Percentiles rank a stretch among this genome's conserved stretches.
phyloP scores from a whole-genome alignment of 2,329 filamentous ascomycete genomes.

The Sporothrix schenckii region DNA sequence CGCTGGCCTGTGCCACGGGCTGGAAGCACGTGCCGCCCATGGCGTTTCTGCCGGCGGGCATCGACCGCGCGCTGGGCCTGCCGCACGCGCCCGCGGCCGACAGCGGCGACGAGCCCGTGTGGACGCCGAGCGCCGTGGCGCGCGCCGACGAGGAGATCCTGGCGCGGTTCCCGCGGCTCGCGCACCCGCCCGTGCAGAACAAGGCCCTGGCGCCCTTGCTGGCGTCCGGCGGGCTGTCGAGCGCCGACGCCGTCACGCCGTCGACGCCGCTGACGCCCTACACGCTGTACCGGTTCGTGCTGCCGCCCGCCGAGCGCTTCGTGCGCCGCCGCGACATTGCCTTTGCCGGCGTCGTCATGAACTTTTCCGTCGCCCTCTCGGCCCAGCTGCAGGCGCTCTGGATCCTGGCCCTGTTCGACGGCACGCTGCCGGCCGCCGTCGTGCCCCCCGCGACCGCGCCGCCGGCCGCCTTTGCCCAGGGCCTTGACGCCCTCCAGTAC shows the following conservation, averaged over 20 bases:
- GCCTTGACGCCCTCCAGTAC: constrained; percentile 50
- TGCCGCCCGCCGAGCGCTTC: constrained; percentile 47
- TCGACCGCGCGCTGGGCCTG: constrained; percentile 53
- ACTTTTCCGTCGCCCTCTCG: constrained; percentile 49
- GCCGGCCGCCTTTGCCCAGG: not conserved
- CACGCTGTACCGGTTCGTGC: constrained; percentile 53
- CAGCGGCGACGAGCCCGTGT: constrained; percentile 41
- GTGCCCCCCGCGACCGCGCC: constrained; percentile 39
- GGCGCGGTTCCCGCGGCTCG: constrained; percentile 55
- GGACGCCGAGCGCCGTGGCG: constrained; percentile 46
- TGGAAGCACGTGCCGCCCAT: constrained; percentile 60
- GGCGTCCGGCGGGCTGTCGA: constrained; percentile 45
- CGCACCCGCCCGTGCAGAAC: constrained; percentile 55
- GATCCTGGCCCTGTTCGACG: constrained; percentile 66
- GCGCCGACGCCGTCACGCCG: constrained; percentile 39
- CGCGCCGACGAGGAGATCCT: constrained; percentile 59
- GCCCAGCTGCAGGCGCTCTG: constrained; percentile 60
- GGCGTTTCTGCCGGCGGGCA: constrained; percentile 54
- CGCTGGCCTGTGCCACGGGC: constrained; percentile 59
- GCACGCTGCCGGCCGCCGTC: constrained; percentile 45
- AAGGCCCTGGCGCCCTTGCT: constrained; percentile 50
- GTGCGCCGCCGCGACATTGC: constrained; percentile 48
- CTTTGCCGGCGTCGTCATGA: constrained; percentile 51
- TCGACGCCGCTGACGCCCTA: constrained; percentile 45
- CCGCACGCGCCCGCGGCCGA: constrained; percentile 45